These are phyloP conservation scores for Colletotrichum kahawae DNA, from an alignment of 2,329 filamentous ascomycete species.

Conservation along the genomic window DNA sequence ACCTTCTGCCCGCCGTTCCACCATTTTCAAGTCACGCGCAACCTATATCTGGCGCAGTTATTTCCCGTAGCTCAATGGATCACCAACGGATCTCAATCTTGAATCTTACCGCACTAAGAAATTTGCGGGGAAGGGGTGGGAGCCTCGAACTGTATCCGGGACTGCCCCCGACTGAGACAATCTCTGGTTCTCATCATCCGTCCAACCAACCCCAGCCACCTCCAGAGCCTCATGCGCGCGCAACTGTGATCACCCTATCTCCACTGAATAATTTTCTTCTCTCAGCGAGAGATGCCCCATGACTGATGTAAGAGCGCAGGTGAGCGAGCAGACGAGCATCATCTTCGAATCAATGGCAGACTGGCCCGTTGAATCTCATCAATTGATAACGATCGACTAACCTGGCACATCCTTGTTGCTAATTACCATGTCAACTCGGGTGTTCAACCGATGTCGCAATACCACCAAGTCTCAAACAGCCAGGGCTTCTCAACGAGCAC, in stretches of 20 bases:
- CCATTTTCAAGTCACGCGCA: background rate
- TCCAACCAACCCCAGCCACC: background rate
- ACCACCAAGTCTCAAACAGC: background rate
- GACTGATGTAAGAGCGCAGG: background rate
- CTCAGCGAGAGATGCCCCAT: background rate
- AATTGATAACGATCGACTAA: background rate
- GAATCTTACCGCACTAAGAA: constrained; percentile 4
- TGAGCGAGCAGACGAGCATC: background rate
- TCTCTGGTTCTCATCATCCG: constrained; percentile 2
- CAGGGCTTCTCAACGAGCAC: background rate
- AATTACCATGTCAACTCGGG: background rate
- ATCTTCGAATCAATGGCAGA: background rate
- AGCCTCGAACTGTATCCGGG: constrained; percentile 1
- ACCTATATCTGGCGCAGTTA: constrained; percentile 6
- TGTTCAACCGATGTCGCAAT: constrained; percentile 16
- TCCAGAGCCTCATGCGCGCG: constrained; percentile 1
- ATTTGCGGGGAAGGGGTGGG: constrained; percentile 21
- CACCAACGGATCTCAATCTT: constrained; percentile 2
- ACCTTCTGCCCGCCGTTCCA: background rate
- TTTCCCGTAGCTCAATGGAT: constrained; percentile 5
- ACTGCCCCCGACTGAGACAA: constrained; percentile 19
- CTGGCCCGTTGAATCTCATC: background rate
- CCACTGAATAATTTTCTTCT: background rate
- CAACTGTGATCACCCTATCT: background rate
- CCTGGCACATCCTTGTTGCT: background rate